These are phyloP conservation scores for Epichloe elymi DNA, from an alignment of 2,329 filamentous ascomycete species.

Conservation along the genomic window DNA sequence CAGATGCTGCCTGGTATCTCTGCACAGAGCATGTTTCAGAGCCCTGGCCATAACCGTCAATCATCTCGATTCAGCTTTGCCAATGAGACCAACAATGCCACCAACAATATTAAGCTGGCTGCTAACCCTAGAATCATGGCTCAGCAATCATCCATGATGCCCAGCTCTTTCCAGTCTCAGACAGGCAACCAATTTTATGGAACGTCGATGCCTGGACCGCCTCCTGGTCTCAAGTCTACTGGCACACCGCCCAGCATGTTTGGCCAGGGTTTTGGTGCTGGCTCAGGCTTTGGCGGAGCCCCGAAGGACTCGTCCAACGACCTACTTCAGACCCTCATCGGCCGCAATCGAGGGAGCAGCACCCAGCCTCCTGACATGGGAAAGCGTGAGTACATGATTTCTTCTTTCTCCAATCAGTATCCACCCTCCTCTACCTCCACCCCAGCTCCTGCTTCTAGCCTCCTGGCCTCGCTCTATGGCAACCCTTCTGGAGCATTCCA, in stretches of 20 bases:
- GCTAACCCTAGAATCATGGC: slow-evolving; percentile 70
- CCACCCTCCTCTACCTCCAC: slow-evolving; percentile 68
- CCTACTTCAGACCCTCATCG: slow-evolving; percentile 70
- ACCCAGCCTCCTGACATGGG: slow-evolving; percentile 67
- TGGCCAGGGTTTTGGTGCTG: slow-evolving; percentile 68
- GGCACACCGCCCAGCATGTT: slow-evolving; percentile 94
- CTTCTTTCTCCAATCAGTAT: slow-evolving; percentile 81
- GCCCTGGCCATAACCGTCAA: slow-evolving; percentile 63
- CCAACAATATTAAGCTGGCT: slow-evolving; percentile 57
- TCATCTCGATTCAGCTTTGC: slow-evolving; percentile 80
- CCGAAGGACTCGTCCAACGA: slow-evolving; percentile 55
- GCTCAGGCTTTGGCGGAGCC: slow-evolving; percentile 50
- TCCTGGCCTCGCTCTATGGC: slow-evolving; percentile 86
- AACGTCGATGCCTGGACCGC: slow-evolving; percentile 78
- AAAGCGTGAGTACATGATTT: slow-evolving; percentile 98
- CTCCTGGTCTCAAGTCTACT: slow-evolving; percentile 87
- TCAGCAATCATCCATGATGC: slow-evolving; percentile 82
- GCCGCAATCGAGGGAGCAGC: slow-evolving; percentile 53
- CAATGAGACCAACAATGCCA: slow-evolving; percentile 48
- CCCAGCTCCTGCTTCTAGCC: slow-evolving; percentile 79
- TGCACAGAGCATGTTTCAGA: slow-evolving; percentile 37
- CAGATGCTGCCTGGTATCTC: slow-evolving; percentile 47
- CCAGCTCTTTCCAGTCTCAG: slow-evolving; percentile 46
- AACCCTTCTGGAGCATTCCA: slow-evolving; percentile 74
- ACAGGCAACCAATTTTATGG: slow-evolving; percentile 63